Conservation (phyloP, 441 rosid species). For the Erodium texanum region DNA sequence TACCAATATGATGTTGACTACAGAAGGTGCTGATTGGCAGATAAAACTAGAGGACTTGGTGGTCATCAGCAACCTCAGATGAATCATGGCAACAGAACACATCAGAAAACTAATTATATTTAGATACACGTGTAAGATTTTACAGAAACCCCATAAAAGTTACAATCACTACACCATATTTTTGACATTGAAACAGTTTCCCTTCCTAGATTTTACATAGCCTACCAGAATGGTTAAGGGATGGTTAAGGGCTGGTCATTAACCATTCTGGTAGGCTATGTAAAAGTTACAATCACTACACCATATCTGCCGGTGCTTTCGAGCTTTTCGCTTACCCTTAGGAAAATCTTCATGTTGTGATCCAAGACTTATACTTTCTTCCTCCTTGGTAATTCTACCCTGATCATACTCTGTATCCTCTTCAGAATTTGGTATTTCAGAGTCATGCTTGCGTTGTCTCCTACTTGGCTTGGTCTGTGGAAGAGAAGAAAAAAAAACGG, state of each 20-base stretch:
- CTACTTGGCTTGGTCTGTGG: slow-evolving; percentile 72
- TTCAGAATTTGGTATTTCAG: slow-evolving; percentile 27
- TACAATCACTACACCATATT: no score
- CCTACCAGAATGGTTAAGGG: not conserved
- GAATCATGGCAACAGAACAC: no score
- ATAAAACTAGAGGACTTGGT: not conserved
- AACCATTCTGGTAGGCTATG: no score
- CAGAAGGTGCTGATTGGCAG: not conserved
- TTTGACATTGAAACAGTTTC: not conserved
- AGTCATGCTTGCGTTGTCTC: slow-evolving; percentile 72
- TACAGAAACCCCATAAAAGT: no score
- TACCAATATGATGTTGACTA: not conserved
- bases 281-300: no score
- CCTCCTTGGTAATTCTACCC: slow-evolving; percentile 35
- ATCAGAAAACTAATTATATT: no score
- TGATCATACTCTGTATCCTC: slow-evolving; percentile 32
- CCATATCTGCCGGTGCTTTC: slow-evolving; percentile 13
- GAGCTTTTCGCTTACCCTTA: slow-evolving; percentile 15
- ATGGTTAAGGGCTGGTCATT: not conserved
- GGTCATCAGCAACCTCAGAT: no score
- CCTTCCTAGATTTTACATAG: not conserved
- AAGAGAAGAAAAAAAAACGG: slow-evolving; percentile 12
- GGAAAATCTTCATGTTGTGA: slow-evolving; percentile 23
- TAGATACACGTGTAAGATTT: no score
- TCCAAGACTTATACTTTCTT: slow-evolving; percentile 39